Conservation (phyloP, 2,329 filamentous ascomycete species). For the Exophiala viscosa region DNA sequence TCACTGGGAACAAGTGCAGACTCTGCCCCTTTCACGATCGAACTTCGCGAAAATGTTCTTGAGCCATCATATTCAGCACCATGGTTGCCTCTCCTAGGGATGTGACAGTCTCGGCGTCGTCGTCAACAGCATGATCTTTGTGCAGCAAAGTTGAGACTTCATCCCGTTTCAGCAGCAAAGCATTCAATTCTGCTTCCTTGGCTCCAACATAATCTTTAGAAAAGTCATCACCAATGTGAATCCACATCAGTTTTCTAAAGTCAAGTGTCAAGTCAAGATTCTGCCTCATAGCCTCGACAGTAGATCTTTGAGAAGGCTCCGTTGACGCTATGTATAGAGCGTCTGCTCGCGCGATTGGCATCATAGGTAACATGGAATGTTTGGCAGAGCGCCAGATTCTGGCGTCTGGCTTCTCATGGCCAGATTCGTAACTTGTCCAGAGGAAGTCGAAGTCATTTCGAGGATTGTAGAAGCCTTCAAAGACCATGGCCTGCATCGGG, state of each 20-base stretch:
- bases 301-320: neutral
- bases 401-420: slow-evolving; percentile 41
- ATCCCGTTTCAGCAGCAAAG: slow-evolving; percentile 34
- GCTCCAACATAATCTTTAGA: slow-evolving; percentile 41
- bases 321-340: slow-evolving; percentile 2
- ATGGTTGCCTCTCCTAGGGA: slow-evolving; percentile 18
- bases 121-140: neutral
- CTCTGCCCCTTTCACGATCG: neutral
- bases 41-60: slow-evolving; percentile 4
- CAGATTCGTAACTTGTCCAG: slow-evolving; percentile 46
- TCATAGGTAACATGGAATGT: slow-evolving; percentile 11
- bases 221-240: slow-evolving; percentile 47
- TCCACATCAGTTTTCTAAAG: slow-evolving; percentile 13
- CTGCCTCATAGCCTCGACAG: slow-evolving; percentile 14
- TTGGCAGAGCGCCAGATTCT: slow-evolving; percentile 40
- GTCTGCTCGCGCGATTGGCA: slow-evolving; percentile 15
- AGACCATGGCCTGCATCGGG: slow-evolving; percentile 2
- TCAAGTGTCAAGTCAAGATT: slow-evolving; percentile 2
- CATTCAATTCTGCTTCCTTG: slow-evolving; percentile 37
- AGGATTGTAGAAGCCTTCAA: slow-evolving; percentile 10
- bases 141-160: neutral
- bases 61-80: slow-evolving; percentile 22
- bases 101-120: slow-evolving; percentile 13
- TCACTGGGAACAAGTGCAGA: too few species aligned
- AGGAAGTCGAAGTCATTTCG: slow-evolving; percentile 41